These are phyloP conservation scores for Psilocybe cubensis DNA, from an alignment of 768 basidiomycete species.

Conservation along the genomic window DNA sequence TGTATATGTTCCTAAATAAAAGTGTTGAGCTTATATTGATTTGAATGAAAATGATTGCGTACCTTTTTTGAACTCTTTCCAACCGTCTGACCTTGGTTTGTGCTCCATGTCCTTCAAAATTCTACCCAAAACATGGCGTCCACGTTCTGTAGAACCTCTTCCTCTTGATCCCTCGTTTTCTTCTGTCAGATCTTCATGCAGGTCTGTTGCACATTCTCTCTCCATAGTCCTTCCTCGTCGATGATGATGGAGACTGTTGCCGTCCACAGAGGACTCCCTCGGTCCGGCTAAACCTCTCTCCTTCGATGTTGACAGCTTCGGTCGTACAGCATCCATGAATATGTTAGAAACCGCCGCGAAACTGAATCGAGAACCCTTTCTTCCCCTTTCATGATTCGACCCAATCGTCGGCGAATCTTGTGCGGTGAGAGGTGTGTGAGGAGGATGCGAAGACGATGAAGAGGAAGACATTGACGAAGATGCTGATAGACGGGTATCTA, in stretches of 20 bases:
- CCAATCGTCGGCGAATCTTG: background rate
- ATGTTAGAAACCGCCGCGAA: constrained; percentile 55
- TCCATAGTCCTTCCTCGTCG: constrained; percentile 37
- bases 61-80: constrained; percentile 93
- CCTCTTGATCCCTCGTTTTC: constrained; percentile 14
- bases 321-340: constrained; percentile 52
- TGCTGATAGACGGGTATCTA: background rate
- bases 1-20: constrained; percentile 75
- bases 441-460: background rate
- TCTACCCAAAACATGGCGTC: constrained; percentile 42
- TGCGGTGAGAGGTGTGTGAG: background rate
- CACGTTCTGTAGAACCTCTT: constrained; percentile 25
- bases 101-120: constrained; percentile 32
- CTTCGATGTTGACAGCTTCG: constrained; percentile 24
- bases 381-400: constrained; percentile 8
- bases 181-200: background rate
- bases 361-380: constrained; percentile 48
- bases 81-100: constrained; percentile 53
- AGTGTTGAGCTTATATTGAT: background rate
- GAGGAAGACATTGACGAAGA: background rate
- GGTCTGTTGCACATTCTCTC: constrained; percentile 16
- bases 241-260: background rate
- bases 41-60: constrained; percentile 15
- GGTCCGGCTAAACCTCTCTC: background rate
- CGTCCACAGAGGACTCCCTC: constrained; percentile 23